phyloP scores from a whole-genome alignment of 306 rosid genomes.

The Prunus davidiana region DNA sequence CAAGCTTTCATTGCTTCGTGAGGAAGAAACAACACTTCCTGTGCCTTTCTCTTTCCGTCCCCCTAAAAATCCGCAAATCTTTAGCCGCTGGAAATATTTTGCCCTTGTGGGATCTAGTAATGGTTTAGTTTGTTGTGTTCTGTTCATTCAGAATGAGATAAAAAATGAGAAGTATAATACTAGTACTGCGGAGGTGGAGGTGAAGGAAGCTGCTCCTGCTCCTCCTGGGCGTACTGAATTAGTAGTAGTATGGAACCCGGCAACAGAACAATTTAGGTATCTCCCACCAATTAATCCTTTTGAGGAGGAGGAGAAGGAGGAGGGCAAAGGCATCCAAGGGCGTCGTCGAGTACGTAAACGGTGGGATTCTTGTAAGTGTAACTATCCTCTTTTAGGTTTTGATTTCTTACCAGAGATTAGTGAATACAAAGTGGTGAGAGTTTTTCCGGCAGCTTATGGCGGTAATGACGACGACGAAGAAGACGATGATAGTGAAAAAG shows the following conservation, averaged over 20 bases:
- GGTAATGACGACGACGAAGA: no score
- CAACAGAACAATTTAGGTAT: neutral
- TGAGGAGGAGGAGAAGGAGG: neutral
- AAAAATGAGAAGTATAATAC: neutral
- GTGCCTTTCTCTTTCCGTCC: neutral
- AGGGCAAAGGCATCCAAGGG: no score
- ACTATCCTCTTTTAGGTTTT: neutral
- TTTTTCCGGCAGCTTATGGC: neutral
- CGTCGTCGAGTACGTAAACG: no score
- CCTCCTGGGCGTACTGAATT: no score
- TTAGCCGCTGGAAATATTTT: no score
- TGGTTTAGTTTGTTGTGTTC: neutral
- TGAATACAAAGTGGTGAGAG: neutral
- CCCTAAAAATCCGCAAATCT: no score
- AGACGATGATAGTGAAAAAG: neutral
- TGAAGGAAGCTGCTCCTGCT: no score
- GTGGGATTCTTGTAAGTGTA: no score
- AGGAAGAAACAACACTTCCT: no score
- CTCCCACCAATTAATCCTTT: neutral
- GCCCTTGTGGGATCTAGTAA: neutral
- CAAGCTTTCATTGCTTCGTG: neutral
- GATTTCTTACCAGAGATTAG: neutral
- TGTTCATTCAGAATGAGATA: neutral
- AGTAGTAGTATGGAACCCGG: slow-evolving; percentile 1
- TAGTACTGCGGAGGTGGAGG: no score